Conservation (phyloP, 108 stramenopile genomes). For the Pseudonitzschia multistriata region DNA sequence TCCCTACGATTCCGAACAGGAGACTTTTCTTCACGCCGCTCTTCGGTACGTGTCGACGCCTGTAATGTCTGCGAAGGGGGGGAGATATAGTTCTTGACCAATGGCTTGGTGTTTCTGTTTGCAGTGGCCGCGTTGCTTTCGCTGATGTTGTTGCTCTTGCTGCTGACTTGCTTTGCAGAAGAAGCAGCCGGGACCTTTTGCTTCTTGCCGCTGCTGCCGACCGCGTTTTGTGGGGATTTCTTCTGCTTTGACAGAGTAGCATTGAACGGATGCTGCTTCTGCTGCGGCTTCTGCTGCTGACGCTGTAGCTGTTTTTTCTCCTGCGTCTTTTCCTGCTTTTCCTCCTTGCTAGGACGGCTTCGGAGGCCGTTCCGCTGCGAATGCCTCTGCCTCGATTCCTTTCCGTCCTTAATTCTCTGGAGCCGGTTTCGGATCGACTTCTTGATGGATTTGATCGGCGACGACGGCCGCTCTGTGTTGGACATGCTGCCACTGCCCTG, state of each 20-base stretch:
- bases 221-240: background rate
- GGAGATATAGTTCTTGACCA: too few species aligned
- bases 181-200: background rate
- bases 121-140: background rate
- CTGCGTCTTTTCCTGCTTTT: background rate
- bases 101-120: background rate
- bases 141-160: background rate
- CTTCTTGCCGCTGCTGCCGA: background rate
- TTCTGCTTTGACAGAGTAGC: background rate
- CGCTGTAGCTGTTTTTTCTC: background rate
- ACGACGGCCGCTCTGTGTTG: background rate
- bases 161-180: too few species aligned
- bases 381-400: background rate
- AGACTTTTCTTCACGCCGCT: too few species aligned
- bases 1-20: too few species aligned
- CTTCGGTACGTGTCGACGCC: too few species aligned
- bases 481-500: background rate
- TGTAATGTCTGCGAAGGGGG: too few species aligned
- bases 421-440: slow-evolving; percentile 1
- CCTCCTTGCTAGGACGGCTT: background rate
- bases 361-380: background rate
- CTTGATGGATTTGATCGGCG: background rate
- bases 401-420: background rate
- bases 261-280: background rate
- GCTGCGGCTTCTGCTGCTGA: background rate